These are phyloP conservation scores for Xylaria sp. DNA, from an alignment of 2,329 filamentous ascomycete genomes.

Conservation along the genomic window DNA sequence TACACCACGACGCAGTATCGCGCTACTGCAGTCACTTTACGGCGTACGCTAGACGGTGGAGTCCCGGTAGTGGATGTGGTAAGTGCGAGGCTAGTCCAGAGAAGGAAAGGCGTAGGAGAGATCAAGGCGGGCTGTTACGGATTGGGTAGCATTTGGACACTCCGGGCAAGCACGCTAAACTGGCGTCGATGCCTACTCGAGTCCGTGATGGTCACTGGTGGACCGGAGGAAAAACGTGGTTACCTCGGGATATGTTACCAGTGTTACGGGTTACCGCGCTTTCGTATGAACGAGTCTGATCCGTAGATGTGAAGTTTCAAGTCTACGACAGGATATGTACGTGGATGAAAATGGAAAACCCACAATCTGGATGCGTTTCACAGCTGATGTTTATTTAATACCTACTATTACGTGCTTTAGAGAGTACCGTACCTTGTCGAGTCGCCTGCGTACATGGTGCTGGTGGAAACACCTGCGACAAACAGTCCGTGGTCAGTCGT, in stretches of 20 bases:
- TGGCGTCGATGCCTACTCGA: no score
- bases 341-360: no score
- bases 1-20: not conserved
- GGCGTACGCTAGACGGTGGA: not conserved
- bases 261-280: no score
- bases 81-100: not conserved
- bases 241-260: no score
- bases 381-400: not conserved
- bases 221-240: no score
- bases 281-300: no score
- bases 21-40: not conserved
- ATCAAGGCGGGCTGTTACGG: not conserved
- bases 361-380: no score
- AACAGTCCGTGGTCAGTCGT: conserved; percentile 6
- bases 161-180: not conserved
- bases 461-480: conserved; percentile 1
- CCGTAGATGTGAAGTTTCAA: no score
- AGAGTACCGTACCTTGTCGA: not conserved
- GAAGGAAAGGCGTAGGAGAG: not conserved
- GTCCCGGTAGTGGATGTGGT: not conserved
- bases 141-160: not conserved
- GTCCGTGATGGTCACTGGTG: no score
- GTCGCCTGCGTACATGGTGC: not conserved
- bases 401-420: not conserved
- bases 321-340: no score